Conservation (phyloP, 495 filamentous ascomycete species). For the Chaetomium tenue region DNA sequence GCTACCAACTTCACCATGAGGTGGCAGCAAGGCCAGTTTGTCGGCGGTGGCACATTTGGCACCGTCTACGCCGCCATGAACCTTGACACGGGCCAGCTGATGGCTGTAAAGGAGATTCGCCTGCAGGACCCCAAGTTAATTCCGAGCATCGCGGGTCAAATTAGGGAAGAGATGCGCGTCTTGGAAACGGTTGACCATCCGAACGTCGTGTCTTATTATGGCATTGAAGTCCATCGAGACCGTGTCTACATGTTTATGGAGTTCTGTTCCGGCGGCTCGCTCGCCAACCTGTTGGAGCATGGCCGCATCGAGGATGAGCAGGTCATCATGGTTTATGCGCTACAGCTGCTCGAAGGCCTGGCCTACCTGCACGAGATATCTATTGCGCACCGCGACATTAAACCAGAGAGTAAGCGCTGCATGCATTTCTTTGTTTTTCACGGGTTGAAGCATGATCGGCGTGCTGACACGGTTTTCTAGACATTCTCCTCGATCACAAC, state of each 20-base stretch:
- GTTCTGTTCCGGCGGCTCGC: slow-evolving; percentile 90
- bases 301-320: slow-evolving; percentile 97
- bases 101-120: slow-evolving; percentile 98
- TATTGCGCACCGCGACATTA: slow-evolving; percentile 96
- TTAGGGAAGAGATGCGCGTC: slow-evolving; percentile 95
- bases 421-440: background rate
- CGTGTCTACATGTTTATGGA: slow-evolving; percentile 99
- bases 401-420: slow-evolving; percentile 77
- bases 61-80: slow-evolving; percentile 98
- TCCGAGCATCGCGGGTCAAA: slow-evolving; percentile 86
- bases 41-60: slow-evolving; percentile 95
- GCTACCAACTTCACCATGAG: slow-evolving; percentile 91
- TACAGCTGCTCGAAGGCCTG: slow-evolving; percentile 93
- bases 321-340: slow-evolving; percentile 94
- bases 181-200: slow-evolving; percentile 93
- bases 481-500: slow-evolving; percentile 94
- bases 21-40: slow-evolving; percentile 97
- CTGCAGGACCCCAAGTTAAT: slow-evolving; percentile 96
- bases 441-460: background rate
- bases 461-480: slow-evolving; percentile 43
- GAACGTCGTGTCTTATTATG: slow-evolving; percentile 95
- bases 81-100: slow-evolving; percentile 87
- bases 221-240: slow-evolving; percentile 96
- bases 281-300: slow-evolving; percentile 89
- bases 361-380: slow-evolving; percentile 87